A percentile compares a stretch with the other conserved stretches of the same genome.
These are phyloP conservation scores for Phytophthora cactorum DNA, from an alignment of 352 stramenopile species.

Conservation along the genomic window DNA sequence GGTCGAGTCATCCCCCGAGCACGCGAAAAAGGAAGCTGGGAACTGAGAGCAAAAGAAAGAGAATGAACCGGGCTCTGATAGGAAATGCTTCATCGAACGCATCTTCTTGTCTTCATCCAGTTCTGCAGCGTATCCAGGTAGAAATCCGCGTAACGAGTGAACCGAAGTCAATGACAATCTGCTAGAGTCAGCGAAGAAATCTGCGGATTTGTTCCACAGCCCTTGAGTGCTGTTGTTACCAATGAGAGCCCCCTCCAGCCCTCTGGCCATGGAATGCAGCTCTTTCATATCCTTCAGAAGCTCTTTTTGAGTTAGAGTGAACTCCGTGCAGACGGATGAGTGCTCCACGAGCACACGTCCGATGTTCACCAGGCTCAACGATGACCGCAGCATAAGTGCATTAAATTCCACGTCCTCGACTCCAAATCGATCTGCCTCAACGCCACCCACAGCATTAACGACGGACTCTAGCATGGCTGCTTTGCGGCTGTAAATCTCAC, in stretches of 20 bases:
- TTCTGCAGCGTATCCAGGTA: constrained; percentile 61
- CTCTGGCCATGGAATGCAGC: constrained; percentile 32
- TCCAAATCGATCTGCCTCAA: constrained; percentile 38
- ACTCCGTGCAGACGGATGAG: constrained; percentile 60
- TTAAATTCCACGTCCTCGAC: constrained; percentile 88
- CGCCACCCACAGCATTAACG: constrained; percentile 1
- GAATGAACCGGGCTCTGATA: constrained; percentile 63
- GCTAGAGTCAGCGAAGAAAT: constrained; percentile 64
- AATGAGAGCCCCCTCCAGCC: constrained; percentile 52
- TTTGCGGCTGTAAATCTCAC: constrained; percentile 10
- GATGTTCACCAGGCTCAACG: constrained; percentile 69
- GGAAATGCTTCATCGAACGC: constrained; percentile 71
- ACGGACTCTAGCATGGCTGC: constrained; percentile 5
- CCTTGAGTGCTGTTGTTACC: constrained; percentile 41
- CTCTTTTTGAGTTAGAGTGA: constrained; percentile 49
- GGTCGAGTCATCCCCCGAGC: constrained; percentile 21
- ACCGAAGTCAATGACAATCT: constrained; percentile 27
- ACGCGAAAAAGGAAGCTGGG: constrained; percentile 70
- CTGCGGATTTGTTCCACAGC: constrained; percentile 69
- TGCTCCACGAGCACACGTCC: constrained; percentile 65
- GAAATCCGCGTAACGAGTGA: constrained; percentile 61
- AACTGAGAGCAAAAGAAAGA: constrained; percentile 80
- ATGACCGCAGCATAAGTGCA: constrained; percentile 69
- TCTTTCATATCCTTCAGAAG: constrained; percentile 49
- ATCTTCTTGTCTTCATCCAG: constrained; percentile 63